phyloP scores from a whole-genome alignment of 371 early-diverging fungal species.

The Rhizopus sp. region DNA sequence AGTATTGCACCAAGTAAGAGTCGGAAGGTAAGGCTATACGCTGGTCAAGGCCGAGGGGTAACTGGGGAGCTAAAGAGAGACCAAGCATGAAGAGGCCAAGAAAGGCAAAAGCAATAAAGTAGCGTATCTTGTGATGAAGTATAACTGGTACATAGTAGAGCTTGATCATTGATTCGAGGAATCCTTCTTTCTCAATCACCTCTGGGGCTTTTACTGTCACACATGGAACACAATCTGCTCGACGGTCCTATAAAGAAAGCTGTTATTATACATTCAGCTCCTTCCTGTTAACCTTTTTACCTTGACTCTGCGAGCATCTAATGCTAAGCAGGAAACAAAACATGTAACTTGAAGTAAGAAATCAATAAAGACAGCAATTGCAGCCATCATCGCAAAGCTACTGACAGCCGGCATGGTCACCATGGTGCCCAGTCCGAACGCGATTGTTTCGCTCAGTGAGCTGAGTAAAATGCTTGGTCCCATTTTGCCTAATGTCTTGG shows the following conservation, averaged over 20 bases:
- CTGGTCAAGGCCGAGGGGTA: slow-evolving; percentile 71
- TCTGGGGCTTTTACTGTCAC: slow-evolving; percentile 57
- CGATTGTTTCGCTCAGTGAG: slow-evolving; percentile 69
- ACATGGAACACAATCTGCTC: slow-evolving; percentile 71
- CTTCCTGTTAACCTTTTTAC: slow-evolving; percentile 12
- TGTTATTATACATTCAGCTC: not conserved
- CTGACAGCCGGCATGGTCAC: slow-evolving; percentile 83
- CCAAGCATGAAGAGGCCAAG: slow-evolving; percentile 57
- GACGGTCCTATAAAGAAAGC: slow-evolving; percentile 35
- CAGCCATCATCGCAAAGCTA: slow-evolving; percentile 74
- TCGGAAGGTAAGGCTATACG: slow-evolving; percentile 71
- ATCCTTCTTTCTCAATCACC: slow-evolving; percentile 54
- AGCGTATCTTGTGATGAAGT: slow-evolving; percentile 51
- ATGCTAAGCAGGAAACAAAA: slow-evolving; percentile 67
- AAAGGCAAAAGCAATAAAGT: slow-evolving; percentile 51
- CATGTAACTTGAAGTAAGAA: slow-evolving; percentile 76
- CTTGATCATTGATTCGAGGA: slow-evolving; percentile 49
- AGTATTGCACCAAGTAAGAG: slow-evolving; percentile 72
- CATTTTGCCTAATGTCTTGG: slow-evolving; percentile 46
- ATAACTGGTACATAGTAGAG: slow-evolving; percentile 64
- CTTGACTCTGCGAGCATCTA: slow-evolving; percentile 66
- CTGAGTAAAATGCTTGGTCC: slow-evolving; percentile 75
- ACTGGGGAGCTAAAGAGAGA: slow-evolving; percentile 51
- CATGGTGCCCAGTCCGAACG: slow-evolving; percentile 70
- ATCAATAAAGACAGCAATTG: slow-evolving; percentile 72